These are phyloP conservation scores for Exserohilum rostratum DNA, from an alignment of 2,329 filamentous ascomycete genomes.

Conservation along the genomic window DNA sequence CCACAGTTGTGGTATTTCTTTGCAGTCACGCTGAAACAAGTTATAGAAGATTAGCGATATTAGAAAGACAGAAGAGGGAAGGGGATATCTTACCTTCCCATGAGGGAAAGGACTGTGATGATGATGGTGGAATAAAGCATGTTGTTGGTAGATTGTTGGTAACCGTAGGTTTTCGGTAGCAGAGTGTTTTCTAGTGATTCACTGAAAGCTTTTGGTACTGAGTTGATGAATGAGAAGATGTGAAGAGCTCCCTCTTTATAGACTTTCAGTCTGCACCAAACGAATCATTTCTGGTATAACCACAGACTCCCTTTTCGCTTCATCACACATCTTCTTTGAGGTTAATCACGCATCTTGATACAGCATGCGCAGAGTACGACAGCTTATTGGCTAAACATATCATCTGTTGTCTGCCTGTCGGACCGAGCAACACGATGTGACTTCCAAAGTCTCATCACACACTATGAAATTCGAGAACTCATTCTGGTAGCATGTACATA, in stretches of 20 bases:
- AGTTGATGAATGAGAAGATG: neutral
- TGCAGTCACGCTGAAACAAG: conserved; percentile 1
- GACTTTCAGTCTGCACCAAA: neutral
- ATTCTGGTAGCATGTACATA: neutral
- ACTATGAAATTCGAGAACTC: neutral
- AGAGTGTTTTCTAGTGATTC: neutral
- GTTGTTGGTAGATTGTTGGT: neutral
- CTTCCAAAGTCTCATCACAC: neutral
- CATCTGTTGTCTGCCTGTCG: neutral
- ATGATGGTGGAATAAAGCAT: neutral
- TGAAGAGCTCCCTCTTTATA: neutral
- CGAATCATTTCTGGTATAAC: neutral
- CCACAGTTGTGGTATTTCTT: neutral
- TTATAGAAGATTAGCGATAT: neutral
- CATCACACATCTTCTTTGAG: neutral
- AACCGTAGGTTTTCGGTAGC: neutral
- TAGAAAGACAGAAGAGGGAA: neutral
- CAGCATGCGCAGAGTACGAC: neutral
- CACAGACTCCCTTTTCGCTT: neutral
- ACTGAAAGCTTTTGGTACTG: neutral
- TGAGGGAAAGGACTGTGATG: neutral
- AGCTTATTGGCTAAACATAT: neutral
- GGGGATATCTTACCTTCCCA: neutral
- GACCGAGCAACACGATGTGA: neutral
- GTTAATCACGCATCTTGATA: neutral